Conservation (phyloP, 1,284 basidiomycete genomes). For the Rugosomyces carneus region DNA sequence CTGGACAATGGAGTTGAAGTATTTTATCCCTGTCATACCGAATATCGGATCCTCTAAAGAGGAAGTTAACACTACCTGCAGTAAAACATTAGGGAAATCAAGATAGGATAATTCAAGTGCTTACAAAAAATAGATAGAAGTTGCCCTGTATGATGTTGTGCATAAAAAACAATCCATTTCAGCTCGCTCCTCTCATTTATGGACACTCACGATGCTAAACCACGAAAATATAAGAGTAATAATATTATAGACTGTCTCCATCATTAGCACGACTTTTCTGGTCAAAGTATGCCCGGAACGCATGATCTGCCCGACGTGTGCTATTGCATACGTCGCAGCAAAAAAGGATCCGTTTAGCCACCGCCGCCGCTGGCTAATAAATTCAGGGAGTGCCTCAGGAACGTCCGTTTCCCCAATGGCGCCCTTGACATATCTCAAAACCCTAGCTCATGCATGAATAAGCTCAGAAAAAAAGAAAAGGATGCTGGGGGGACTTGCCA, state of each 20-base stretch:
- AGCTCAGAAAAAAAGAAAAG: neutral
- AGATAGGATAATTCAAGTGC: slow-evolving; percentile 22
- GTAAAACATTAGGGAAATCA: neutral
- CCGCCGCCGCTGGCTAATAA: slow-evolving; percentile 88
- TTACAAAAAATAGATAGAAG: slow-evolving; percentile 94
- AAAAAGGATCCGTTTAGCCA: slow-evolving; percentile 97
- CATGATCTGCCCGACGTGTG: slow-evolving; percentile 81
- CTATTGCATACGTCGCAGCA: slow-evolving; percentile 81
- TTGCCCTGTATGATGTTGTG: slow-evolving; percentile 57
- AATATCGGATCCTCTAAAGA: slow-evolving; percentile 80
- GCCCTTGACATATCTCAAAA: slow-evolving; percentile 93
- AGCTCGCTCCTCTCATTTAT: neutral
- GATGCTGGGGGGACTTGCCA: slow-evolving; percentile 48
- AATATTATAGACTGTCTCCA: slow-evolving; percentile 85
- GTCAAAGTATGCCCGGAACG: slow-evolving; percentile 78
- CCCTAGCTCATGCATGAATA: slow-evolving; percentile 40
- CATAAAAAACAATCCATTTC: too few relatives aligned
- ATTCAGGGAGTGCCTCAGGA: slow-evolving; percentile 90
- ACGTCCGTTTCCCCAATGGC: slow-evolving; percentile 97
- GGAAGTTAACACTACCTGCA: slow-evolving; percentile 80
- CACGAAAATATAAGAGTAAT: slow-evolving; percentile 89
- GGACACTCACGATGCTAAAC: slow-evolving; percentile 79
- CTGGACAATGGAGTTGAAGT: slow-evolving; percentile 77
- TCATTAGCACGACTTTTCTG: slow-evolving; percentile 70
- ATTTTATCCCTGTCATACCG: slow-evolving; percentile 60